Evolutionary conservation across 2,329 filamentous ascomycete genomes (phyloP), one percentile per base, ranked within the genome.

Genomic region (Botryosphaeria agaves): DNA sequence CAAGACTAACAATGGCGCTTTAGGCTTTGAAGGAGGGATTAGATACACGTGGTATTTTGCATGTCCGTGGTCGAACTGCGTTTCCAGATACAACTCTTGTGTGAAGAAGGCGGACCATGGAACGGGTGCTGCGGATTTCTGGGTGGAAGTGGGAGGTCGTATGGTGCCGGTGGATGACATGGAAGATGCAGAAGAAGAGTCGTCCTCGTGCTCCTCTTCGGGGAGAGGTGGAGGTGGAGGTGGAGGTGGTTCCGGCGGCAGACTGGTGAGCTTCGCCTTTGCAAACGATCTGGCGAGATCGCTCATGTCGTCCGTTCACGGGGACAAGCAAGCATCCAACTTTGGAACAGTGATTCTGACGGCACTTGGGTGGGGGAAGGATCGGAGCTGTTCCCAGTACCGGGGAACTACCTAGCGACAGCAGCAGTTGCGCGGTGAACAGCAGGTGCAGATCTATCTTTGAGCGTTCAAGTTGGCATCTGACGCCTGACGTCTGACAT

Each of bases 81-180:
- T 61, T 57, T 68, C 61, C 30, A 95, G 63, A 44, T 72, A 83
- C 33, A 95, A 64, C 50, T 95, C 87, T 43, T 84, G 75, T 39
- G 83, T 72, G 56, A 94, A 95, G 58, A 84, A 95, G 21, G 79
- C 72, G 15, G 81, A 83, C 89, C 89, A 98, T 19, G 77, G 69
- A 14, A 81, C 69, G 33, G 75, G 72, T 32, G 69, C 62, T 29
- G 67, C 61, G 18, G 53, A 59, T 37, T 75, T 76, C 41, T 76
- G 71, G 40, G 69, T 76, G 5, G 72, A 69, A 4, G 79, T 80
- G 1, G 85, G 83, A n/a, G n/a, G n/a, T 38, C 83, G 76, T 36
- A 95, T 68, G n/a, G 87, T 95, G 16, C 85, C 84, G 3, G 84
- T 83, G 2, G 85, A 94, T 3, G 85, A 92, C 21, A 82, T 76